Conservation (phyloP, 2,329 filamentous ascomycete genomes). For the Teratosphaeria nubilosa region DNA sequence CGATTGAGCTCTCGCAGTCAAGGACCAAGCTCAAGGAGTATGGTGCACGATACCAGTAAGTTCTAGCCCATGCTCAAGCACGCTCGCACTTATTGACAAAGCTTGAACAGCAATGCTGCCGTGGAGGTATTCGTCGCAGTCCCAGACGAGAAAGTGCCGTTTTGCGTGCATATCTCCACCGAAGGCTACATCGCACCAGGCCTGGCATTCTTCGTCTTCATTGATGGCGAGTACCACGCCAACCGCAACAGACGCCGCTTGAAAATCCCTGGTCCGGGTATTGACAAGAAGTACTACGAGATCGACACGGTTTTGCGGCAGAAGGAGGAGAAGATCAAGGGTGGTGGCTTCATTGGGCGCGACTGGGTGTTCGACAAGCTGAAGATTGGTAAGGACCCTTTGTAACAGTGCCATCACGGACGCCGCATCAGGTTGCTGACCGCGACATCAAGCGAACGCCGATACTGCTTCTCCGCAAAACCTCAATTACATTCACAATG, state of each 20-base stretch:
- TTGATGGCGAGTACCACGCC: conserved; percentile 48
- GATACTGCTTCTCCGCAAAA: conserved; percentile 26
- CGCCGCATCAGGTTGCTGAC: not conserved
- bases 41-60: conserved; percentile 31
- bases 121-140: conserved; percentile 45
- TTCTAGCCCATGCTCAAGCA: not conserved
- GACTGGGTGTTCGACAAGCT: conserved; percentile 45
- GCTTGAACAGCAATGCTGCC: conserved; percentile 33
- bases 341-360: conserved; percentile 40
- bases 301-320: conserved; percentile 43
- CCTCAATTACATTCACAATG: conserved; percentile 27
- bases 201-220: conserved; percentile 46
- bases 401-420: not conserved
- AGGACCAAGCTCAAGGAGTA: conserved; percentile 39
- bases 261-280: conserved; percentile 19
- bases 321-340: conserved; percentile 39
- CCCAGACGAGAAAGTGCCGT: conserved; percentile 35
- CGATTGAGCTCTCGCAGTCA: conserved; percentile 39
- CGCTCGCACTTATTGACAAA: not conserved
- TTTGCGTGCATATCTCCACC: conserved; percentile 41
- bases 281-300: conserved; percentile 25
- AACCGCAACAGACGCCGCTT: conserved; percentile 43
- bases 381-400: conserved; percentile 32
- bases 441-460: conserved; percentile 22
- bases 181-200: conserved; percentile 43